phyloP scores from a whole-genome alignment of 2,329 filamentous ascomycete genomes.

The Elsinoe fawcettii region DNA sequence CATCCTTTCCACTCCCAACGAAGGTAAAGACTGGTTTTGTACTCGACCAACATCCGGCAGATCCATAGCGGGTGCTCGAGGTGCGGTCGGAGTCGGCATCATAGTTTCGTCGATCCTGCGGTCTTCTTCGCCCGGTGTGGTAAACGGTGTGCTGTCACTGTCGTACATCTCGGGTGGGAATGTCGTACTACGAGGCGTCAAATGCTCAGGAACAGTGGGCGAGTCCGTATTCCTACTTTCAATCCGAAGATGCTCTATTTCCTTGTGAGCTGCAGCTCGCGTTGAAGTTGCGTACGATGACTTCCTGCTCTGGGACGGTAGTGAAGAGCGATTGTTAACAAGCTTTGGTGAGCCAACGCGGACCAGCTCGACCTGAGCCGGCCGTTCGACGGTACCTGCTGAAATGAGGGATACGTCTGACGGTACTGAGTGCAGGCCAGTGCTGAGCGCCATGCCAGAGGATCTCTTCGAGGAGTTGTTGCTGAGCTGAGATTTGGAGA shows the following conservation, averaged over 20 bases:
- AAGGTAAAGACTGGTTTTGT: background rate
- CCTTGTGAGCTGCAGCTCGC: background rate
- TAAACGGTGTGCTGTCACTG: slow-evolving; percentile 5
- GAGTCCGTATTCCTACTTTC: slow-evolving; percentile 5
- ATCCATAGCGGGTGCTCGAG: background rate
- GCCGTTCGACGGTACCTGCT: slow-evolving; percentile 1
- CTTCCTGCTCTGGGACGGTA: slow-evolving; percentile 1
- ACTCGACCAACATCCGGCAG: background rate
- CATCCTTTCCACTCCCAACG: background rate
- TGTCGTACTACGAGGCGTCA: slow-evolving; percentile 2
- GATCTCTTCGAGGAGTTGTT: background rate
- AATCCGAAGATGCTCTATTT: background rate
- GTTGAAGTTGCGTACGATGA: background rate
- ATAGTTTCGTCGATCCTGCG: background rate
- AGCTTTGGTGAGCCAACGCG: slow-evolving; percentile 10
- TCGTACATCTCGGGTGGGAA: slow-evolving; percentile 11
- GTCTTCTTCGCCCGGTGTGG: slow-evolving; percentile 6
- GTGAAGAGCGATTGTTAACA: slow-evolving; percentile 3
- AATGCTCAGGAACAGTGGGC: slow-evolving; percentile 6
- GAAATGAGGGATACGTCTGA: slow-evolving; percentile 3
- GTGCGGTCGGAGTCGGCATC: background rate
- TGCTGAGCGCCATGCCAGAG: slow-evolving; percentile 1
- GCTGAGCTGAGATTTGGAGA: background rate
- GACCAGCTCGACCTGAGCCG: slow-evolving; percentile 3
- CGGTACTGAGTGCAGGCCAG: background rate